Base-by-base conservation (phyloP, 352 stramenopile species). In the Sclerospora graminicola region DNA sequence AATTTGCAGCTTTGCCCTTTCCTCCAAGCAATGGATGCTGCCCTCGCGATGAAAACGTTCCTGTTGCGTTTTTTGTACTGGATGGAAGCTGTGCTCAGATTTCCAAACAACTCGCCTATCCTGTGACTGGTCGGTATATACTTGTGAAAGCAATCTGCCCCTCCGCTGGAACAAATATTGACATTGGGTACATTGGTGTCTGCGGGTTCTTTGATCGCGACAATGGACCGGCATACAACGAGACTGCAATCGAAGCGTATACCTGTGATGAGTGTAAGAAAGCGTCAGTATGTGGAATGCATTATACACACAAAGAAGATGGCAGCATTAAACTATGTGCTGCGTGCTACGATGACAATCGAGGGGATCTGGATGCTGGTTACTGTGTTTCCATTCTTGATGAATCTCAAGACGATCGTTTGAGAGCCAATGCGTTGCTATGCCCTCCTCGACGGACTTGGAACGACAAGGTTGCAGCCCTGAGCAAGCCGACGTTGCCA, bases 191-290 rank as follows among this genome's bases (percentile, higher is more conserved):
- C 48, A 51, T 91, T 30, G 82, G 78, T 1, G 69, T 89, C 31
- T 89, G 58, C n/a, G 82, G 82, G 0, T 69, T 70, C 5, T 90
- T 86, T 26, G 79, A 94, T 48, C 69, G 66, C 21, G 76, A 90
- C 8, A 86, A 89, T 45, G 82, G 82, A 19, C 79, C 79, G n/a
- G 82, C 70, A 8, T 94, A 94, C 44, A 76, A 49, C 18, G 66
- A 93, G 7, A 54, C 55, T 26, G 54, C 26, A 10, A 36, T 54
- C 24, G 45, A 28, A 8, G 60, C 66, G 5, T 73, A 69, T 50
- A 65, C 45, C 11, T 87, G 75, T 43, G 71, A 86, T 5, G 81
- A 87, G 37, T 93, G 81, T 41, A 72, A 76, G 32, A 40, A 15
- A 6, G 57, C 60, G 14, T 54, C 54, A 0, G 21, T 76, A 14